Evolutionary conservation across 2,329 filamentous ascomycete genomes (phyloP).

Genomic region (Ceratocystis variospora): DNA sequence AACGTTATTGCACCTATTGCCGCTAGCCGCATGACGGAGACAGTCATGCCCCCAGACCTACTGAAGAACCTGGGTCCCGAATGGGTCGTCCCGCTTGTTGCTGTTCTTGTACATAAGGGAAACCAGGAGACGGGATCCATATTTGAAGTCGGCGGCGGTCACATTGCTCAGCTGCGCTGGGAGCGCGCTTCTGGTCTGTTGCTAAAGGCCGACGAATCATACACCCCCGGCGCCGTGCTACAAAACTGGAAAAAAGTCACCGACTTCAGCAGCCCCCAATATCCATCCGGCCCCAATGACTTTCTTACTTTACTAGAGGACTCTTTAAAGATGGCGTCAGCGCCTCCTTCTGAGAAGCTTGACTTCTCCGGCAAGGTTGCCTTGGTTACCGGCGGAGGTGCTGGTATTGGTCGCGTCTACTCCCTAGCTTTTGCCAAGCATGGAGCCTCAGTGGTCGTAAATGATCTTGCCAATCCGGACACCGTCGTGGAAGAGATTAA

Average conservation of each 20-base stretch:
- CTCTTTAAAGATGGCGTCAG: slow-evolving; percentile 62
- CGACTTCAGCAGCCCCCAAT: slow-evolving; percentile 71
- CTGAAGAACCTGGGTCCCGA: slow-evolving; percentile 76
- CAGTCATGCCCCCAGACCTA: slow-evolving; percentile 88
- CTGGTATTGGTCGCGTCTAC: slow-evolving; percentile 84
- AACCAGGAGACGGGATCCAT: slow-evolving; percentile 83
- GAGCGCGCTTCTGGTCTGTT: slow-evolving; percentile 81
- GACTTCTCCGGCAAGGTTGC: slow-evolving; percentile 77
- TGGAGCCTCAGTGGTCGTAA: slow-evolving; percentile 78
- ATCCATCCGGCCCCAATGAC: slow-evolving; percentile 75
- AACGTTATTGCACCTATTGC: slow-evolving; percentile 92
- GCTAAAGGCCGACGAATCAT: slow-evolving; percentile 73
- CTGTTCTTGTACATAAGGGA: slow-evolving; percentile 70
- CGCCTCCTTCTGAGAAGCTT: slow-evolving; percentile 56
- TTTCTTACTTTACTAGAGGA: slow-evolving; percentile 77
- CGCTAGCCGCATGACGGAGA: slow-evolving; percentile 89
- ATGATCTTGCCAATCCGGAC: slow-evolving; percentile 89
- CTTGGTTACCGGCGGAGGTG: slow-evolving; percentile 75
- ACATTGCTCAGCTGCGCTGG: slow-evolving; percentile 88
- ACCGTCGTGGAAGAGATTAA: slow-evolving; percentile 84
- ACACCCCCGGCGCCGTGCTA: slow-evolving; percentile 77
- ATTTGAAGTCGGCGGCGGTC: slow-evolving; percentile 86
- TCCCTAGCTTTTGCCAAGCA: slow-evolving; percentile 73
- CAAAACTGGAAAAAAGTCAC: slow-evolving; percentile 80
- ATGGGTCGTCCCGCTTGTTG: slow-evolving; percentile 89